These are phyloP conservation scores for Globisporangium heterothallicum DNA, from an alignment of 352 stramenopile species.

Conservation along the genomic window DNA sequence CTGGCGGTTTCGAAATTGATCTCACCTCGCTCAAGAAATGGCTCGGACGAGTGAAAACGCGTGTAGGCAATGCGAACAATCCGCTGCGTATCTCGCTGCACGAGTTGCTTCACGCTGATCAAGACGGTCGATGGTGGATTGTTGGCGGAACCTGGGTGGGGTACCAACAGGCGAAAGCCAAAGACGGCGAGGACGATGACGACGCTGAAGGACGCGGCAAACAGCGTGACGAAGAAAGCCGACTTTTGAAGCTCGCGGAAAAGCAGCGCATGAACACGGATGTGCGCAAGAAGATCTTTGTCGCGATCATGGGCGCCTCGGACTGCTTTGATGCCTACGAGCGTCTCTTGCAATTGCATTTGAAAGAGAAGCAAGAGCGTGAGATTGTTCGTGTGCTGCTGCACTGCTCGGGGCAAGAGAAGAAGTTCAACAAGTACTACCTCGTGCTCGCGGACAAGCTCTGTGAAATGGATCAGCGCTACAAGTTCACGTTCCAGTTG, in stretches of 20 bases:
- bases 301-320: slow-evolving; percentile 93
- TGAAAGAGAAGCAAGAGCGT: slow-evolving; percentile 90
- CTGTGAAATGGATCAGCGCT: slow-evolving; percentile 92
- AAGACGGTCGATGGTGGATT: slow-evolving; percentile 95
- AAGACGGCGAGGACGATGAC: slow-evolving; percentile 13
- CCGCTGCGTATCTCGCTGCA: slow-evolving; percentile 67
- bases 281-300: slow-evolving; percentile 93
- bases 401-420: slow-evolving; percentile 86
- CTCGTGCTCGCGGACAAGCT: slow-evolving; percentile 90
- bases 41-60: slow-evolving; percentile 93
- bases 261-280: slow-evolving; percentile 98
- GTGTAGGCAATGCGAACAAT: slow-evolving; percentile 73
- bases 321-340: slow-evolving; percentile 96
- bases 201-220: slow-evolving; percentile 10
- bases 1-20: slow-evolving; percentile 45
- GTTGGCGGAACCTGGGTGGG: slow-evolving; percentile 93
- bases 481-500: slow-evolving; percentile 95
- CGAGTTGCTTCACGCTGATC: slow-evolving; percentile 69
- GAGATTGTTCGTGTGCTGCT: slow-evolving; percentile 94
- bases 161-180: slow-evolving; percentile 38
- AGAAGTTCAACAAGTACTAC: slow-evolving; percentile 95
- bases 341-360: slow-evolving; percentile 85
- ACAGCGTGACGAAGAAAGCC: slow-evolving; percentile 41
- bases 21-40: slow-evolving; percentile 88
- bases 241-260: slow-evolving; percentile 87